Evolutionary conservation across 305 asterid species (phyloP).

Genomic region (Plantago coronopus): DNA sequence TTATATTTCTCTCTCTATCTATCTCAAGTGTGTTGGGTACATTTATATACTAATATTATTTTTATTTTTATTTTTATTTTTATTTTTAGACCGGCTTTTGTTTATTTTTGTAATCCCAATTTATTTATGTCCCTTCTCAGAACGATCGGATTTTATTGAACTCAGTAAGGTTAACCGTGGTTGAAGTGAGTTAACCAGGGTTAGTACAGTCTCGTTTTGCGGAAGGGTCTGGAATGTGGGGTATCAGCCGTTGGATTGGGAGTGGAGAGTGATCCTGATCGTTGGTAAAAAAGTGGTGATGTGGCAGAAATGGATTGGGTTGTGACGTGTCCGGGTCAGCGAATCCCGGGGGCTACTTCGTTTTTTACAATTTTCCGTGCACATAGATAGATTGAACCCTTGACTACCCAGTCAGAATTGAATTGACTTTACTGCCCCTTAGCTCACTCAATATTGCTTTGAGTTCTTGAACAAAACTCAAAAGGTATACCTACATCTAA

Average conservation of each 20-base stretch:
- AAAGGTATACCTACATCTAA: too few relatives aligned
- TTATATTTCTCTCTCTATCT: constrained; percentile 3
- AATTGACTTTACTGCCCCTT: background rate
- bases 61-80: background rate
- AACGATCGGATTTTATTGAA: constrained; percentile 8
- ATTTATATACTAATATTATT: too few relatives aligned
- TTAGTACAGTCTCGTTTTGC: constrained; percentile 16
- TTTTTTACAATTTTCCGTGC: constrained; percentile 16
- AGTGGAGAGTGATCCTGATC: constrained; percentile 15
- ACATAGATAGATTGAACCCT: background rate
- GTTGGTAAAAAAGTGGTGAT: constrained; percentile 27
- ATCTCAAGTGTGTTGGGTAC: background rate
- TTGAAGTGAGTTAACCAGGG: constrained; percentile 20
- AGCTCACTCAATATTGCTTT: too few relatives aligned
- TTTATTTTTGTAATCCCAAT: background rate
- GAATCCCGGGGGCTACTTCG: constrained; percentile 29
- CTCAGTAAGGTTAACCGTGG: constrained; percentile 27
- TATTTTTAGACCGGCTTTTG: background rate
- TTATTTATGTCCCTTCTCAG: background rate
- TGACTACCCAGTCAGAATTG: background rate
- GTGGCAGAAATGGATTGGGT: constrained; percentile 50
- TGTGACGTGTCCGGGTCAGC: constrained; percentile 48
- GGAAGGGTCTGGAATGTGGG: constrained; percentile 39
- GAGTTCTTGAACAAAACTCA: too few relatives aligned
- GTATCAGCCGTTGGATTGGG: constrained; percentile 30